These are phyloP conservation scores for Quercus phellos DNA, from an alignment of 331 rosid species.

Conservation along the genomic window DNA sequence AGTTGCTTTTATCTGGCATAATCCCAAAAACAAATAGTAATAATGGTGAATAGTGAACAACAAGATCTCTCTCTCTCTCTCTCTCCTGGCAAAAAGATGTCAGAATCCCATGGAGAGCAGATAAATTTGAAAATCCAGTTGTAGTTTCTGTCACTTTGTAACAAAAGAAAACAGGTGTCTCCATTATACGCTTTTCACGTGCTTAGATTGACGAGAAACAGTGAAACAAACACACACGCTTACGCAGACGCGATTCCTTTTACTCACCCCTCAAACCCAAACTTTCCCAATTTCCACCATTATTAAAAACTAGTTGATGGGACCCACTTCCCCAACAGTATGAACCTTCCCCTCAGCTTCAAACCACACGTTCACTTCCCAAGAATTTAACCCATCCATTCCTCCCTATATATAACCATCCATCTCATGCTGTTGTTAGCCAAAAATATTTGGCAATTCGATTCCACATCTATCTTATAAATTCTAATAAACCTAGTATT, in stretches of 20 bases:
- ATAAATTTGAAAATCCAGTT: slow-evolving; percentile 2
- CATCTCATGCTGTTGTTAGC: neutral
- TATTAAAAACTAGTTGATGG: slow-evolving; percentile 10
- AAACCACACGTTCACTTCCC: slow-evolving; percentile 24
- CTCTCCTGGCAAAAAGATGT: neutral
- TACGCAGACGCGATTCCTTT: neutral
- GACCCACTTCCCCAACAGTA: slow-evolving; percentile 17
- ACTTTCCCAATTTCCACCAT: neutral
- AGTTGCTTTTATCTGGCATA: no score
- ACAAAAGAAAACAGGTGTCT: neutral
- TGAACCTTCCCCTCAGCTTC: slow-evolving; percentile 30
- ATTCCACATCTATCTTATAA: neutral
- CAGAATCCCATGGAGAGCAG: neutral
- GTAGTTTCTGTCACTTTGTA: slow-evolving; percentile 1
- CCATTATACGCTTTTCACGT: neutral
- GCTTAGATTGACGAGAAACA: neutral
- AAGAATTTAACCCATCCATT: slow-evolving; percentile 21
- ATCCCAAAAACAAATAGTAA: no score
- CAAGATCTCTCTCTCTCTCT: neutral
- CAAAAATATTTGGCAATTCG: no score
- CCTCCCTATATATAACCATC: slow-evolving; percentile 20
- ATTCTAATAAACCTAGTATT: neutral
- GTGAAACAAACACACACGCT: neutral
- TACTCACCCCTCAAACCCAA: neutral
- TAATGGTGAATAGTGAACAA: no score